phyloP scores from a whole-genome alignment of 768 basidiomycete species.

The Suillus paluster region DNA sequence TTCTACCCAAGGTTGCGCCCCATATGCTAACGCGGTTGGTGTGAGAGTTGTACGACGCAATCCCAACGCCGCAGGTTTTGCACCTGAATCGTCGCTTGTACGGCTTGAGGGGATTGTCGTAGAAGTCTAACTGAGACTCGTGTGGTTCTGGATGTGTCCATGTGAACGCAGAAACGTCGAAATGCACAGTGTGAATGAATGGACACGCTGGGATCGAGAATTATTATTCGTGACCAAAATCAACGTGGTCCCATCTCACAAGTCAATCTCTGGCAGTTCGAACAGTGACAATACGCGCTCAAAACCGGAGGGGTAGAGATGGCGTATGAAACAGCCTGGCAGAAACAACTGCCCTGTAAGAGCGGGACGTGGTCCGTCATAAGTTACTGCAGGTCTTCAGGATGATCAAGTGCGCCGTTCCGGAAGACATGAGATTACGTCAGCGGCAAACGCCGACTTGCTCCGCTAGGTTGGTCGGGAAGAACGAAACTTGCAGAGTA shows the following conservation, averaged over 20 bases:
- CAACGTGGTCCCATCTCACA: constrained; percentile 38
- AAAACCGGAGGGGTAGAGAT: constrained; percentile 53
- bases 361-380: constrained; percentile 13
- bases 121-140: constrained; percentile 46
- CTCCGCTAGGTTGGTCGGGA: too few species aligned
- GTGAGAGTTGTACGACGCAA: constrained; percentile 57
- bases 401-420: background rate
- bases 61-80: constrained; percentile 57
- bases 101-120: constrained; percentile 51
- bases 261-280: constrained; percentile 64
- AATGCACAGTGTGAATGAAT: constrained; percentile 66
- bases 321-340: constrained; percentile 53
- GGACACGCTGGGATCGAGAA: constrained; percentile 50
- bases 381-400: too few species aligned
- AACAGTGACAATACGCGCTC: constrained; percentile 73
- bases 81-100: constrained; percentile 69
- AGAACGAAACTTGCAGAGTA: constrained; percentile 15
- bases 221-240: constrained; percentile 10
- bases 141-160: constrained; percentile 54
- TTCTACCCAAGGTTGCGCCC: constrained; percentile 59
- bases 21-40: constrained; percentile 58
- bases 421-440: constrained; percentile 24
- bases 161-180: constrained; percentile 49
- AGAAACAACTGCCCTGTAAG: constrained; percentile 61
- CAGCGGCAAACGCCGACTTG: constrained; percentile 34